Conservation (phyloP, 1,284 basidiomycete genomes). For the Rhodotorula sp. region DNA sequence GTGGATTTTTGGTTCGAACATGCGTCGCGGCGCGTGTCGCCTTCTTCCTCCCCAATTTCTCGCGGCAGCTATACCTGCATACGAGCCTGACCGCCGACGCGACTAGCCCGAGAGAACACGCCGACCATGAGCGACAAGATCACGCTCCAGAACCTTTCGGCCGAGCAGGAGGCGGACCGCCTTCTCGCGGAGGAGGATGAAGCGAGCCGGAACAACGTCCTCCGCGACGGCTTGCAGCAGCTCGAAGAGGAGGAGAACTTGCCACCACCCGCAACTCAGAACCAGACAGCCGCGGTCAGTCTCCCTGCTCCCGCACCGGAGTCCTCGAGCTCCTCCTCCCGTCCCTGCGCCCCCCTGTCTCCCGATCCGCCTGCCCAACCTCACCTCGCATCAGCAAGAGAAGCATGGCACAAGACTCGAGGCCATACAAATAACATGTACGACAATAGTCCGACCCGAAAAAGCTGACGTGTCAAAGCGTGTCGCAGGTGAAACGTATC, state of each 20-base stretch:
- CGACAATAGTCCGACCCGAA: too few relatives aligned
- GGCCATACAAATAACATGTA: too few relatives aligned
- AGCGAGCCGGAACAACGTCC: neutral
- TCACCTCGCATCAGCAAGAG: too few relatives aligned
- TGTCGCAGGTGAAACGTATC: constrained; percentile 20
- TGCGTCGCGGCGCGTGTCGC: too few relatives aligned
- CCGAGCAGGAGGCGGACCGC: constrained; percentile 36
- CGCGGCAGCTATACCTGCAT: too few relatives aligned
- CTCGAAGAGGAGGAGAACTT: constrained; percentile 29
- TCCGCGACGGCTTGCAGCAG: constrained; percentile 5
- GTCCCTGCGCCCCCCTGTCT: neutral
- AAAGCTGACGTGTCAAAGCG: too few relatives aligned
- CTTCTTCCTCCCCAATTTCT: too few relatives aligned
- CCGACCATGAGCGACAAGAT: constrained; percentile 6
- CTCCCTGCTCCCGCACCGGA: neutral
- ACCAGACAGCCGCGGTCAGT: constrained; percentile 25
- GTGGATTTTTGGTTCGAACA: too few relatives aligned
- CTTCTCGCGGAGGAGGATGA: constrained; percentile 33
- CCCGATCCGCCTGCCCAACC: neutral
- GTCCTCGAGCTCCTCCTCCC: neutral
- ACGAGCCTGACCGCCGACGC: too few relatives aligned
- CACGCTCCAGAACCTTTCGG: constrained; percentile 6
- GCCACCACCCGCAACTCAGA: constrained; percentile 12
- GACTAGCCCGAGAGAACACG: too few relatives aligned
- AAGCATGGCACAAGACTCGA: too few relatives aligned